phyloP scores from a whole-genome alignment of 192 early-diverging fungal species.

The Cladochytrium replicatum region DNA sequence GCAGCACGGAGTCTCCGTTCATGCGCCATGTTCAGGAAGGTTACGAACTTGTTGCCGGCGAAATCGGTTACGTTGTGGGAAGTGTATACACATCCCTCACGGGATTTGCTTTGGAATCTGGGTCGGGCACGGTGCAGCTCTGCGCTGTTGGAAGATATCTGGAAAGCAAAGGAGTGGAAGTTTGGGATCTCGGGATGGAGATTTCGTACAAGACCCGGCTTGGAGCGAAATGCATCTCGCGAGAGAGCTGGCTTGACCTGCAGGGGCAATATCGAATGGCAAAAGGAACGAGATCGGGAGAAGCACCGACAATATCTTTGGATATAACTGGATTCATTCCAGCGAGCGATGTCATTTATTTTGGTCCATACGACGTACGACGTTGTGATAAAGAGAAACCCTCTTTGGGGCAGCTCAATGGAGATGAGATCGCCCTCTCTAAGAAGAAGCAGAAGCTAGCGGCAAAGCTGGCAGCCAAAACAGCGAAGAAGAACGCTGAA shows the following conservation, averaged over 20 bases:
- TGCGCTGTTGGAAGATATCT: neutral
- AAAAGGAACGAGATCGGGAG: neutral
- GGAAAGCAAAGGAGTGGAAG: neutral
- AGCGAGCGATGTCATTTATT: too few species aligned
- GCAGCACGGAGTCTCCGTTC: too few species aligned
- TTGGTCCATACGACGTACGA: too few species aligned
- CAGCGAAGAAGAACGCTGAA: too few species aligned
- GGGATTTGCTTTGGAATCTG: neutral
- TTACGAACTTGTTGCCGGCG: neutral
- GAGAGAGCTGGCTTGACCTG: neutral
- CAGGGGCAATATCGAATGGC: neutral
- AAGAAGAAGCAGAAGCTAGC: too few species aligned
- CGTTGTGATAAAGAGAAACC: too few species aligned
- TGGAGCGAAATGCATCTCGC: neutral
- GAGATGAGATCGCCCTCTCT: too few species aligned
- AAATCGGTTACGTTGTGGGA: neutral
- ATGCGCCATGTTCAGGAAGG: too few species aligned
- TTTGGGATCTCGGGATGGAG: conserved; percentile 3
- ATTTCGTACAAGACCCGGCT: neutral
- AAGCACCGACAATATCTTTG: too few species aligned
- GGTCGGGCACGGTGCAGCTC: conserved; percentile 1
- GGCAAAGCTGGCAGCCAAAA: too few species aligned
- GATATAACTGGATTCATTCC: too few species aligned
- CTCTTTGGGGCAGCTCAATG: too few species aligned
- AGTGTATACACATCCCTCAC: neutral